These are phyloP conservation scores for Fusarium sp. DNA, from an alignment of 2,329 filamentous ascomycete species.

Conservation along the genomic window DNA sequence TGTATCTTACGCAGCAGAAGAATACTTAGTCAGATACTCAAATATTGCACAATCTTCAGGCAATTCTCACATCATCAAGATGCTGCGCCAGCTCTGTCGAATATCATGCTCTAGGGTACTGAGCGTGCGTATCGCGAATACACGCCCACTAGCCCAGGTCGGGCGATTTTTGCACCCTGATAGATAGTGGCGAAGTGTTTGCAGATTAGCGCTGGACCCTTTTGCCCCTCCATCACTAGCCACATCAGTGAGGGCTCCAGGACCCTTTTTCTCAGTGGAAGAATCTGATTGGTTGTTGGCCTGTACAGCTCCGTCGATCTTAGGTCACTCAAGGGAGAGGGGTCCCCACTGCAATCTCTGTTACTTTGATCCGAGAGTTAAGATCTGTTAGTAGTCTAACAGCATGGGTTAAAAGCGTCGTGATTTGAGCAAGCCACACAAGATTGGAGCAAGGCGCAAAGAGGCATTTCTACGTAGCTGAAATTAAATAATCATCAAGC, in stretches of 20 bases:
- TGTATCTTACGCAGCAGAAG: no score
- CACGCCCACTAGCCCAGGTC: background rate
- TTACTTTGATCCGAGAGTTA: background rate
- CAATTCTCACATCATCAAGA: background rate
- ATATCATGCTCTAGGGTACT: background rate
- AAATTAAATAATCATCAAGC: background rate
- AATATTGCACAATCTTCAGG: background rate
- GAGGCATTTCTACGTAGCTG: background rate
- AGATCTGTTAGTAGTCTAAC: background rate
- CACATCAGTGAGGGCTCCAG: background rate
- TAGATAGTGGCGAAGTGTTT: background rate
- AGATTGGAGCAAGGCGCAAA: background rate
- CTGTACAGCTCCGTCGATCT: background rate
- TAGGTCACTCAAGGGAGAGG: background rate
- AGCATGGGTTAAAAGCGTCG: background rate
- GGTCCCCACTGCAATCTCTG: background rate
- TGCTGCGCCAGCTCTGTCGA: background rate
- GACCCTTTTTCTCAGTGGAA: background rate
- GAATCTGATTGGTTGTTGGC: background rate
- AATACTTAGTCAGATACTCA: no score
- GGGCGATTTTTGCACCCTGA: background rate
- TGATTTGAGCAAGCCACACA: no score
- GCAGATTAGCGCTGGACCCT: background rate
- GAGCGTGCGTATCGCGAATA: background rate
- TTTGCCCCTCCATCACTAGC: background rate